phyloP scores from a whole-genome alignment of 2,329 filamentous ascomycete species.

The Fusarium sp. region DNA sequence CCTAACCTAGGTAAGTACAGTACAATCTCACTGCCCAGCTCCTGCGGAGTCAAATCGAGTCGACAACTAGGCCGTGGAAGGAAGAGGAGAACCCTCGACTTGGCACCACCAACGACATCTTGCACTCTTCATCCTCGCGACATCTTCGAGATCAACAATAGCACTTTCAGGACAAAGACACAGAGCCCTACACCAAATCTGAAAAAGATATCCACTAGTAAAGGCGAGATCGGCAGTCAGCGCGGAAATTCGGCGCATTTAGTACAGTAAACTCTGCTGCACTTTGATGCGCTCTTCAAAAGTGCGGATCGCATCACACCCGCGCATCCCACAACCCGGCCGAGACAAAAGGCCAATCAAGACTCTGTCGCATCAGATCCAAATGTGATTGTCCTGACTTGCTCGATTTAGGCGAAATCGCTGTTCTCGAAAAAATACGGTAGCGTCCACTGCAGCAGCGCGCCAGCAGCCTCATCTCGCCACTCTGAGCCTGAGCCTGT shows the following conservation, averaged over 20 bases:
- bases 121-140: not conserved
- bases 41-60: slow-evolving; percentile 5
- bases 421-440: slow-evolving; percentile 21
- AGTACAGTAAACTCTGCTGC: slow-evolving; percentile 6
- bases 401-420: slow-evolving; percentile 33
- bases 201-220: slow-evolving; percentile 9
- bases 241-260: slow-evolving; percentile 31
- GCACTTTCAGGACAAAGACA: not conserved
- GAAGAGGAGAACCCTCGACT: slow-evolving; percentile 22
- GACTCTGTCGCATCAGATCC: slow-evolving; percentile 38
- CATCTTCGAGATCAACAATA: not conserved
- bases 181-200: slow-evolving; percentile 12
- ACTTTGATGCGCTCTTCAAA: slow-evolving; percentile 27
- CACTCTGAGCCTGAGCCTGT: slow-evolving; percentile 22
- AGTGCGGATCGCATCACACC: slow-evolving; percentile 40
- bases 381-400: slow-evolving; percentile 27
- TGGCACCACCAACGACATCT: slow-evolving; percentile 18
- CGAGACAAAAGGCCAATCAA: slow-evolving; percentile 27
- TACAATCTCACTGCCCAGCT: not conserved
- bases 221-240: slow-evolving; percentile 30
- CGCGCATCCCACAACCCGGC: slow-evolving; percentile 21
- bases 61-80: slow-evolving; percentile 6
- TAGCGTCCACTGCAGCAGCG: slow-evolving; percentile 3
- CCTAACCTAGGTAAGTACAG: not conserved
- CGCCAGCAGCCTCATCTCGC: slow-evolving; percentile 37